Percentiles rank a stretch among this genome's conserved stretches.
phyloP scores from a whole-genome alignment of 148 eudicot genomes.

The Arctostaphylos glauca region DNA sequence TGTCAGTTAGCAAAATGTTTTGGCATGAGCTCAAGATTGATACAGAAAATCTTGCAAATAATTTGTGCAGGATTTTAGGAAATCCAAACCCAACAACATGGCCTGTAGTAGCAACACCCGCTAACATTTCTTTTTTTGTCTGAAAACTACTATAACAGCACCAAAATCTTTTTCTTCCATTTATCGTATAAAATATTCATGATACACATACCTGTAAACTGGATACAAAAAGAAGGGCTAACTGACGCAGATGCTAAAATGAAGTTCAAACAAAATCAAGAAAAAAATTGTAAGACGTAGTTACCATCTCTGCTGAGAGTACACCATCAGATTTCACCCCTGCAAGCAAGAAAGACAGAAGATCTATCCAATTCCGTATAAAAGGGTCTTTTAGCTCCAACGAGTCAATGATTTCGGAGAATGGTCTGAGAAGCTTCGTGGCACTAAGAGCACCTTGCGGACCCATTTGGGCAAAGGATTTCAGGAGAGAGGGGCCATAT shows the following conservation, averaged over 20 bases:
- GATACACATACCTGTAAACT: background rate
- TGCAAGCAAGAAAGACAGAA: constrained; percentile 88
- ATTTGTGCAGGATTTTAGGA: background rate
- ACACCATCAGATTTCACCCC: constrained; percentile 96
- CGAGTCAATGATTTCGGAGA: constrained; percentile 80
- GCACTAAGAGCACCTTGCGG: constrained; percentile 89
- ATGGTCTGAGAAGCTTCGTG: constrained; percentile 90
- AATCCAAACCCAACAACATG: background rate
- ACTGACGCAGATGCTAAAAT: background rate
- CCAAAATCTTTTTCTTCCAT: background rate
- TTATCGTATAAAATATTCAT: background rate
- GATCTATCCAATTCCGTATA: constrained; percentile 94
- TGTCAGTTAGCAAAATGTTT: background rate
- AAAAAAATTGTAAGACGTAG: constrained; percentile 8
- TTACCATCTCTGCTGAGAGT: constrained; percentile 99
- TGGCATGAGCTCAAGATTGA: background rate
- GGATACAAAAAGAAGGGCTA: background rate
- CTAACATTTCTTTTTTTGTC: background rate
- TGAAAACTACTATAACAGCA: background rate
- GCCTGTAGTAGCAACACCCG: background rate
- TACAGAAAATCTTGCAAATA: background rate
- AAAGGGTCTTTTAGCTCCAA: constrained; percentile 83
- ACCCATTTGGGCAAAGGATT: constrained; percentile 89
- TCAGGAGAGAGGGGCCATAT: constrained; percentile 81
- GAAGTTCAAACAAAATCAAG: background rate